A percentile compares a stretch with the other conserved stretches of the same genome.
These are phyloP conservation scores for Colletotrichum ledebouriae DNA, from an alignment of 2,329 filamentous ascomycete genomes.

Conservation along the genomic window DNA sequence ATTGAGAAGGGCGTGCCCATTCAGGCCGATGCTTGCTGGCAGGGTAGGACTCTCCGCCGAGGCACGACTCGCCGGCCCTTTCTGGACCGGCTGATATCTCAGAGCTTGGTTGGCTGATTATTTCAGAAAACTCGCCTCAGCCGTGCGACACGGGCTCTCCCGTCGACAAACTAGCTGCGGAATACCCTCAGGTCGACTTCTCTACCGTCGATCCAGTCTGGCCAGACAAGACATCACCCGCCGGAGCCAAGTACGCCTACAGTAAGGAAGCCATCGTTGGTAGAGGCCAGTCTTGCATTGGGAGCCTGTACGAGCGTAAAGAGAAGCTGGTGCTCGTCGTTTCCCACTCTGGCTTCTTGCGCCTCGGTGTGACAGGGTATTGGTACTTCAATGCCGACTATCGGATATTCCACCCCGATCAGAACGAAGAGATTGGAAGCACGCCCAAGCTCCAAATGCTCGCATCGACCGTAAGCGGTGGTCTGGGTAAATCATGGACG, in stretches of 20 bases:
- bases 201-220: conserved; percentile 68
- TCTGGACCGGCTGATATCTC: too few species aligned
- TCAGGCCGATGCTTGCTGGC: conserved; percentile 73
- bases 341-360: conserved; percentile 73
- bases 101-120: conserved; percentile 47
- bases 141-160: conserved; percentile 73
- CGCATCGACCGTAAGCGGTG: conserved; percentile 53
- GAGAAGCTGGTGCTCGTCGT: conserved; percentile 76
- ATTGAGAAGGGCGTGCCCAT: conserved; percentile 67
- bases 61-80: too few species aligned
- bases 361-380: conserved; percentile 67
- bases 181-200: conserved; percentile 72
- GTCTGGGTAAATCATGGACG: conserved; percentile 53
- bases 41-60: conserved; percentile 59
- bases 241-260: conserved; percentile 64
- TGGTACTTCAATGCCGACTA: conserved; percentile 75
- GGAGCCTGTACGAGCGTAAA: conserved; percentile 63
- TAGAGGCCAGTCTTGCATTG: conserved; percentile 66
- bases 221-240: conserved; percentile 71
- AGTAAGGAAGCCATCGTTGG: conserved; percentile 65
- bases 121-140: conserved; percentile 64
- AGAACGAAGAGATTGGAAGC: conserved; percentile 43
- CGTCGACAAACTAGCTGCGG: conserved; percentile 55
- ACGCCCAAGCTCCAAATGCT: conserved; percentile 59
- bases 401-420: conserved; percentile 70